These are phyloP conservation scores for Protomyces macrosporus DNA, from an alignment of 1,139 yeast genomes.

Conservation along the genomic window DNA sequence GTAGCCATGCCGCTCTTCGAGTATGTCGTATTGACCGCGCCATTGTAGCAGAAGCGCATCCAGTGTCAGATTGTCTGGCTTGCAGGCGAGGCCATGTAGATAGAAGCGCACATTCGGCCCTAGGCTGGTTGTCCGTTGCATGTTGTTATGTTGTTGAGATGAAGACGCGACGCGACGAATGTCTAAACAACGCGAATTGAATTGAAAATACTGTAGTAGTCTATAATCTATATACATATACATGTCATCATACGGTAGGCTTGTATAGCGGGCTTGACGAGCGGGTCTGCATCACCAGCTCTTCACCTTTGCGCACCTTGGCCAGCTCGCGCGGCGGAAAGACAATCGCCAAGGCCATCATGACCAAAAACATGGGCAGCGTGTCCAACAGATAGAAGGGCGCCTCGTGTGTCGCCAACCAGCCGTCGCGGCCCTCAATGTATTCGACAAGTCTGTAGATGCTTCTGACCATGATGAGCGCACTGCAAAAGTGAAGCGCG, in stretches of 20 bases:
- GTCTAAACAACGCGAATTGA: background rate
- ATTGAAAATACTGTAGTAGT: background rate
- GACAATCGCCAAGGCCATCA: background rate
- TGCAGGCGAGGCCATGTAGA: background rate
- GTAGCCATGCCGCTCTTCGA: slow-evolving; percentile 8
- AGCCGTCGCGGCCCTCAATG: slow-evolving; percentile 71
- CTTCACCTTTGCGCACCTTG: background rate
- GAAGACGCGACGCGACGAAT: background rate
- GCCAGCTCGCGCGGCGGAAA: background rate
- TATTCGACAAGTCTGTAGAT: slow-evolving; percentile 76
- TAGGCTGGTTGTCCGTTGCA: background rate
- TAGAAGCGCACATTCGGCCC: slow-evolving; percentile 4
- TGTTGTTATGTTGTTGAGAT: background rate
- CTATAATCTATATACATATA: background rate
- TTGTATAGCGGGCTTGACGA: background rate
- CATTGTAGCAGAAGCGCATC: background rate
- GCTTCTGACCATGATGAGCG: slow-evolving; percentile 65
- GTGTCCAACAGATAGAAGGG: slow-evolving; percentile 76
- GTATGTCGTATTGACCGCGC: slow-evolving; percentile 6
- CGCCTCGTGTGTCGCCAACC: slow-evolving; percentile 62
- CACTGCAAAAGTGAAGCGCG: slow-evolving; percentile 43
- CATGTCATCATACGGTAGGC: background rate
- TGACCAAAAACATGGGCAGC: slow-evolving; percentile 48
- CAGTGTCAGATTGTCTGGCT: slow-evolving; percentile 11
- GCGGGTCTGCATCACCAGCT: background rate